These are phyloP conservation scores for Maudiozyma bulderi DNA, from an alignment of 805 yeast genomes.

Conservation along the genomic window DNA sequence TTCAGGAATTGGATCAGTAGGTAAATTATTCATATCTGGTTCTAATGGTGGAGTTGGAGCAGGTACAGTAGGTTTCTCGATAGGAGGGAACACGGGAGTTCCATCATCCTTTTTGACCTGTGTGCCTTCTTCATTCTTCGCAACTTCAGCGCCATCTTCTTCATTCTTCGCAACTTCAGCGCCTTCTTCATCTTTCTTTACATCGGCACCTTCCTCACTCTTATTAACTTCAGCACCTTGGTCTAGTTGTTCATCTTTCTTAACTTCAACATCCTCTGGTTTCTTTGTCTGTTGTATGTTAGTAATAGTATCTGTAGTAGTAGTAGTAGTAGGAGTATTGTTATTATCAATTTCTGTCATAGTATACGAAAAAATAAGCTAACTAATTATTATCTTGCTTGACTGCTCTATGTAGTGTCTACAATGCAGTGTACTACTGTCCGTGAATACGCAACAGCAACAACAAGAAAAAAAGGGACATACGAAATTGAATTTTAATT, in stretches of 20 bases:
- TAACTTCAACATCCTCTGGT: neutral
- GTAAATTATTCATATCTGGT: slow-evolving; percentile 63
- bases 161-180: neutral
- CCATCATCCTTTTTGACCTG: neutral
- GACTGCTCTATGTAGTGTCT: too few relatives aligned
- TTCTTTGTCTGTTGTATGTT: neutral
- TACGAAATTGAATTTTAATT: too few relatives aligned
- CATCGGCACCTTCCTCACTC: neutral
- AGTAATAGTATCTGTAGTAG: neutral
- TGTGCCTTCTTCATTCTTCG: neutral
- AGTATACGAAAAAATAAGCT: neutral
- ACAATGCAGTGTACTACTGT: too few relatives aligned
- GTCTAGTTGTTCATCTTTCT: neutral
- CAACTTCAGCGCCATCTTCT: neutral
- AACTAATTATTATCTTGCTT: neutral
- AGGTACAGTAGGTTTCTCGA: slow-evolving; percentile 29
- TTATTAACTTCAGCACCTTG: neutral
- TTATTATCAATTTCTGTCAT: neutral
- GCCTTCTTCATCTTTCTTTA: neutral
- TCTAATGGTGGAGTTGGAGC: slow-evolving; percentile 70
- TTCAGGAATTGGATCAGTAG: slow-evolving; percentile 57
- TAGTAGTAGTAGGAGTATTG: neutral
- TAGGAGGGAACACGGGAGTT: neutral
- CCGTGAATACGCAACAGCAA: too few relatives aligned
- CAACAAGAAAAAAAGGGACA: too few relatives aligned